Evolutionary conservation across 176 grass and related monocot genomes (phyloP).

Genomic region (Typha latifolia): DNA sequence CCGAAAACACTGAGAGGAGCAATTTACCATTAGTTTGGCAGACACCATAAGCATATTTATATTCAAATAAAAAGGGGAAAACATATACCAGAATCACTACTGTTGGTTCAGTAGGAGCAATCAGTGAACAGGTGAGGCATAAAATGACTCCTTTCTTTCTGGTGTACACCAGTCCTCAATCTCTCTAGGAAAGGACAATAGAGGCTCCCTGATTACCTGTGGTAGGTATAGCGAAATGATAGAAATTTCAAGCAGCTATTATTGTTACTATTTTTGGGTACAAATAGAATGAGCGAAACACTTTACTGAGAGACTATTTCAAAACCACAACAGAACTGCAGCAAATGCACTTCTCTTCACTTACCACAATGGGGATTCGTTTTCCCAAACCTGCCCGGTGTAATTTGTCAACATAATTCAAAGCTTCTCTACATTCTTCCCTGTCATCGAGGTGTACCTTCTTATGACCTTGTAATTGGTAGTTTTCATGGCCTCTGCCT

Average conservation of each 20-base stretch:
- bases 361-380: neutral
- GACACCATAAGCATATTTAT: neutral
- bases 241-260: neutral
- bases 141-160: neutral
- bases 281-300: neutral
- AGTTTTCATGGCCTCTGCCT: slow-evolving; percentile 6
- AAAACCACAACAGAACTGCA: neutral
- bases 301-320: neutral
- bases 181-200: neutral
- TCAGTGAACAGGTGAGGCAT: neutral
- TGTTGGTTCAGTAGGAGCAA: neutral
- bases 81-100: neutral
- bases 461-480: slow-evolving; percentile 3
- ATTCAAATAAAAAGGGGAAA: neutral
- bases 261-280: neutral
- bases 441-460: slow-evolving; percentile 4
- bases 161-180: neutral
- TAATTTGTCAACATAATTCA: neutral
- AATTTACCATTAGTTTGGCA: neutral
- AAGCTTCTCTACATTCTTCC: slow-evolving; percentile 4
- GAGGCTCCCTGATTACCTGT: slow-evolving; percentile 4
- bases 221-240: neutral
- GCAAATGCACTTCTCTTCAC: neutral
- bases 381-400: slow-evolving; percentile 1
- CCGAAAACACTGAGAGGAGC: neutral